phyloP scores from a whole-genome alignment of 106 monocot genomes.

The Phalaenopsis equestris region DNA sequence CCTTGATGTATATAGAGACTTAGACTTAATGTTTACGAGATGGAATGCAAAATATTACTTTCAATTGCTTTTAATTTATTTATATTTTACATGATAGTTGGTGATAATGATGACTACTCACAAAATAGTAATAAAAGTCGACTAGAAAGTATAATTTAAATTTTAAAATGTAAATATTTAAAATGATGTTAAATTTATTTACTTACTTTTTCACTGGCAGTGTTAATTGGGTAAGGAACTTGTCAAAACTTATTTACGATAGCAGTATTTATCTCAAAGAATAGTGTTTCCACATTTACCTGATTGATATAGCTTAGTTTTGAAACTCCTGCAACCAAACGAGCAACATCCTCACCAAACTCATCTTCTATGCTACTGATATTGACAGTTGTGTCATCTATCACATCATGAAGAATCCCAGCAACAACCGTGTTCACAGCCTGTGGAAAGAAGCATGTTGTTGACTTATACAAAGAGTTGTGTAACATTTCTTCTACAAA shows the following conservation, averaged over 20 bases:
- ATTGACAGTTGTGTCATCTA: slow-evolving; percentile 85
- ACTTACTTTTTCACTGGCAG: not conserved
- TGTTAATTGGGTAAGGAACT: not conserved
- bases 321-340: slow-evolving; percentile 88
- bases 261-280: not conserved
- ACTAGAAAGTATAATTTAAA: too few relatives aligned
- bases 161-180: too few relatives aligned
- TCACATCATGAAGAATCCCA: slow-evolving; percentile 97
- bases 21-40: too few relatives aligned
- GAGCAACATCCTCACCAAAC: slow-evolving; percentile 89
- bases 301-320: slow-evolving; percentile 94
- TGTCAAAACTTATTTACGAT: not conserved
- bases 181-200: not conserved
- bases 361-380: slow-evolving; percentile 61
- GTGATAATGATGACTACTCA: too few relatives aligned
- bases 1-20: too few relatives aligned
- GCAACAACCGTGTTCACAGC: slow-evolving; percentile 92
- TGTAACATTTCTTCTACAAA: not conserved
- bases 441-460: slow-evolving; percentile 21
- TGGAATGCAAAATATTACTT: too few relatives aligned
- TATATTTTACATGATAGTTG: too few relatives aligned
- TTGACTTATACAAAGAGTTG: not conserved
- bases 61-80: too few relatives aligned
- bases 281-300: slow-evolving; percentile 23
- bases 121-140: too few relatives aligned